A percentile compares a stretch with the other conserved stretches of the same genome.
Conservation (phyloP, 2,329 filamentous ascomycete genomes). For the Fusarium sp. region DNA sequence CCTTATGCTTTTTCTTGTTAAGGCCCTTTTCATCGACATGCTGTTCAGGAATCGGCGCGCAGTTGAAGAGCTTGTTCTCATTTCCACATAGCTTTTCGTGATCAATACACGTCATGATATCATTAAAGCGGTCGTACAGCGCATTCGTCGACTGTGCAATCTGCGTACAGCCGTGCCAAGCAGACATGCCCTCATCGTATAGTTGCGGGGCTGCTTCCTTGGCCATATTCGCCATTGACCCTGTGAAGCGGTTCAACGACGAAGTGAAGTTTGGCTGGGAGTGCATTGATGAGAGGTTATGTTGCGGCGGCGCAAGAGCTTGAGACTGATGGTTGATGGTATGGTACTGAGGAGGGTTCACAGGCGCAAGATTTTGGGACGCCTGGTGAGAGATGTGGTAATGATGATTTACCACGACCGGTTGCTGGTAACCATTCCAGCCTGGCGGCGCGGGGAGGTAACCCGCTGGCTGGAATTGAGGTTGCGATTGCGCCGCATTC, state of each 20-base stretch:
- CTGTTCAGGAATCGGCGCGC: conserved; percentile 24
- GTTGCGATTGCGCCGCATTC: conserved; percentile 40
- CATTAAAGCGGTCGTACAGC: conserved; percentile 72
- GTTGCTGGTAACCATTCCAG: conserved; percentile 48
- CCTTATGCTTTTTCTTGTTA: conserved; percentile 34
- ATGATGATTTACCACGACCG: conserved; percentile 64
- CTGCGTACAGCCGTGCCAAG: conserved; percentile 55
- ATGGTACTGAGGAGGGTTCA: conserved; percentile 1
- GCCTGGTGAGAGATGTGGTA: conserved; percentile 55
- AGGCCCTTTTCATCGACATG: conserved; percentile 20
- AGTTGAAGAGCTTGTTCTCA: conserved; percentile 65
- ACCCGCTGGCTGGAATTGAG: conserved; percentile 38
- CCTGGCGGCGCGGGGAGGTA: conserved; percentile 42
- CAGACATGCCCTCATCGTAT: conserved; percentile 57
- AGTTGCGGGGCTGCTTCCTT: conserved; percentile 54
- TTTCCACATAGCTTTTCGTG: conserved; percentile 64
- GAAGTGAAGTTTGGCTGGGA: conserved; percentile 29
- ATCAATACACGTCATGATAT: conserved; percentile 79
- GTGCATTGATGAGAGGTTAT: conserved; percentile 2
- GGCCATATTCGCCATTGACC: conserved; percentile 57
- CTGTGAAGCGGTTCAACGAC: conserved; percentile 51
- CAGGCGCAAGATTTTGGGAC: not conserved
- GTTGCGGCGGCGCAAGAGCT: conserved; percentile 6
- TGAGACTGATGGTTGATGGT: not conserved
- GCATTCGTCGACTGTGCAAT: conserved; percentile 59